Evolutionary conservation across 2,329 filamentous ascomycete species (phyloP).

Genomic region (Diaporthe citri): DNA sequence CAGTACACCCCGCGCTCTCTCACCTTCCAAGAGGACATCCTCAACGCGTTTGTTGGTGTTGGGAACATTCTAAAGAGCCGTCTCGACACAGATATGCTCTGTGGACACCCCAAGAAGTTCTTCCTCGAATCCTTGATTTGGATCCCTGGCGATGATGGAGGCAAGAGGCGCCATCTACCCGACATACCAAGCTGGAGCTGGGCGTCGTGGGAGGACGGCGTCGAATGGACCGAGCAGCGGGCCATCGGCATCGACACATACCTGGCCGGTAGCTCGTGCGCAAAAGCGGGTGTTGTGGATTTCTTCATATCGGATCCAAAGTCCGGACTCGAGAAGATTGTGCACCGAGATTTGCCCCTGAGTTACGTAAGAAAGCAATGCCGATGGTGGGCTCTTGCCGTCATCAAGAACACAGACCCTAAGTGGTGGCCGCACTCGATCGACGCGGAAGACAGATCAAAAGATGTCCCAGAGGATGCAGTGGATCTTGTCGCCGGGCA

Average conservation of each 20-base stretch:
- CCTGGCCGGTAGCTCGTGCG: neutral
- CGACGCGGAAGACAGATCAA: neutral
- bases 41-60: neutral
- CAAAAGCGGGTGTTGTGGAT: neutral
- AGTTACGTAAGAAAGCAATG: neutral
- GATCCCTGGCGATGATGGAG: neutral
- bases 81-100: neutral
- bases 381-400: neutral
- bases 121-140: neutral
- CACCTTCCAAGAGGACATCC: neutral
- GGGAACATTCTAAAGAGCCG: neutral
- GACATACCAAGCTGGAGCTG: neutral
- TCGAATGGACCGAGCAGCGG: neutral
- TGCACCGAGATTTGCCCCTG: neutral
- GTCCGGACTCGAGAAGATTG: neutral
- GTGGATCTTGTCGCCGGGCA: neutral
- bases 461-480: neutral
- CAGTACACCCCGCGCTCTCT: neutral
- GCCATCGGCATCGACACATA: neutral
- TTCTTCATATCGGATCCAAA: neutral
- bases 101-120: neutral
- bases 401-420: neutral
- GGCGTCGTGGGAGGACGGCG: neutral
- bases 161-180: neutral
- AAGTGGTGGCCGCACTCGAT: neutral